A percentile compares a stretch with the other conserved stretches of the same genome.
Conservation (phyloP, 805 yeast genomes). For the Starmerella khaoyaiensis region DNA sequence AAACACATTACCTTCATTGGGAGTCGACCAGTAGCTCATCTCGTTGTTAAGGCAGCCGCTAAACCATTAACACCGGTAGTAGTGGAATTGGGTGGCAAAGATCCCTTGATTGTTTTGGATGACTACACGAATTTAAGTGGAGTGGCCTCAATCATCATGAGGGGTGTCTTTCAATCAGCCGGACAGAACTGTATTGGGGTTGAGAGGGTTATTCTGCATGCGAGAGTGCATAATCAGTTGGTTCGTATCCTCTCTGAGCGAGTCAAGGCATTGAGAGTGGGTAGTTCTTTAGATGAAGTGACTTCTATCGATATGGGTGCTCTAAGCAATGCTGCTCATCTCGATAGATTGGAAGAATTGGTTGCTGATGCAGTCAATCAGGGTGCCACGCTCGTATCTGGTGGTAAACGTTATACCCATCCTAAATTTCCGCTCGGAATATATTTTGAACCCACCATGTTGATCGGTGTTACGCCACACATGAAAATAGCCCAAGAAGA, state of each 20-base stretch:
- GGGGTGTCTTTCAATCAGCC: slow-evolving; percentile 94
- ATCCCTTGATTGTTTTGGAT: slow-evolving; percentile 76
- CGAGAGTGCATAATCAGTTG: slow-evolving; percentile 50
- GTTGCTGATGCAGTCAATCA: slow-evolving; percentile 58
- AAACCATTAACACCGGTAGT: slow-evolving; percentile 86
- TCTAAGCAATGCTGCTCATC: slow-evolving; percentile 67
- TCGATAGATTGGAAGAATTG: slow-evolving; percentile 51
- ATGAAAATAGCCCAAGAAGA: slow-evolving; percentile 80
- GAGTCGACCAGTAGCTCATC: slow-evolving; percentile 86
- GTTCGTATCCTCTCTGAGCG: slow-evolving; percentile 45
- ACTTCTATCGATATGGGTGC: slow-evolving; percentile 96
- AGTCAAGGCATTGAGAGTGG: slow-evolving; percentile 53
- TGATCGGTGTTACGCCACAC: slow-evolving; percentile 62
- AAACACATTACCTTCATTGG: slow-evolving; percentile 92
- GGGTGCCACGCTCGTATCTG: slow-evolving; percentile 71
- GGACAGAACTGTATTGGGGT: slow-evolving; percentile 98
- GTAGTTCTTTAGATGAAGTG: slow-evolving; percentile 83
- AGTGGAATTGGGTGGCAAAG: slow-evolving; percentile 94
- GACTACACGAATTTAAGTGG: slow-evolving; percentile 22
- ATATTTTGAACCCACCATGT: slow-evolving; percentile 79
- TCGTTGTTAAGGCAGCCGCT: slow-evolving; percentile 72
- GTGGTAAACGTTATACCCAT: slow-evolving; percentile 70
- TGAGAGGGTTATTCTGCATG: slow-evolving; percentile 69
- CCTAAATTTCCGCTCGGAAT: slow-evolving; percentile 95
- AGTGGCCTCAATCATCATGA: slow-evolving; percentile 67